Evolutionary conservation across 169 alveolate genomes (phyloP), one percentile per base, ranked within the genome.

Genomic region (Plasmodium chabaudi): DNA sequence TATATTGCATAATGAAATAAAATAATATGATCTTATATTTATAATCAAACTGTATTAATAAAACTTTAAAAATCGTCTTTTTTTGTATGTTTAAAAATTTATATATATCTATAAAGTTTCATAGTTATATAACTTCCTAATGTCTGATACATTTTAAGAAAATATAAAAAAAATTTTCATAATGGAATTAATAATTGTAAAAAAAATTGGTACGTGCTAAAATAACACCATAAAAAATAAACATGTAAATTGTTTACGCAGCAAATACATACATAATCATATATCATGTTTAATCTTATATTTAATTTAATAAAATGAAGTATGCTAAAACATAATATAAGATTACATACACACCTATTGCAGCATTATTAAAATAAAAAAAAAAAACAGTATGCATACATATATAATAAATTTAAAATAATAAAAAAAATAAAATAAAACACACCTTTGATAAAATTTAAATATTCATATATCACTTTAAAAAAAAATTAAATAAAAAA

Each of bases 221-320:
- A 57, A 9, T 9, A 19, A 57, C 25, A 57, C 65, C 25, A 19
- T 23, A n/a, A 15, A 56, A 49, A 70, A 34, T 0, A 12, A 70
- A 51, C 6, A 4, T 49, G 53, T 17, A 70, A 56, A 70, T 15
- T 51, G 46, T 15, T 12, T 44, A 23, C 25, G 53, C 82, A 70
- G n/a, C 34, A 46, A 2, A 67, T 12, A 67, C 4, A 9, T 2
- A 51, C n/a, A 51, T 13, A 51, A 57, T n/a, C 13, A 57, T 9
- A 19, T 49, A 21, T 70, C 23, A 23, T 51, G 23, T 51, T 70
- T 51, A 70, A 70, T 42, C 49, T 49, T 51, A 9, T 34, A 49
- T 39, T 70, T 70, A 70, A 49, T 70, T 70, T 70, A 70, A 70
- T 70, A 70, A 70, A 39, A 15, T 46, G 12, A 59, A 19, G 65